Evolutionary conservation across 2,329 filamentous ascomycete species (phyloP), one percentile per base, ranked within the genome.

Genomic region (Aspergillus ochraceus): DNA sequence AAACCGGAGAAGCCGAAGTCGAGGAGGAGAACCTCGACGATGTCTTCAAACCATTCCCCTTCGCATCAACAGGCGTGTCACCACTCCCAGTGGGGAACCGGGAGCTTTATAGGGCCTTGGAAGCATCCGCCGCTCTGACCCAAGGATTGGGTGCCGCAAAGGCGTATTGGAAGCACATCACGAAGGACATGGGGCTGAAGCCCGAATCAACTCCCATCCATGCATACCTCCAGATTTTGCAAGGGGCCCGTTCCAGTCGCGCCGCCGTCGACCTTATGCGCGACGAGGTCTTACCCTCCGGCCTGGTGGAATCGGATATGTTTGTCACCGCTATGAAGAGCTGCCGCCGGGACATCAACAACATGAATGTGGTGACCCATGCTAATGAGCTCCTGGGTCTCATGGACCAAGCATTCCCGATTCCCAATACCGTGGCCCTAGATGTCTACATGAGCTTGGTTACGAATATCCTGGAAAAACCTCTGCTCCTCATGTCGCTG

Each of bases 151-250:
- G 83, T 14, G 76, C 84, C n/a, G 90, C 87, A n/a, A 76, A 84
- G 55, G 82, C 82, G 32, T 98, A 97, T 58, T 98, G 93, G 93
- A 80, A 88, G 19, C 71, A 88, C 6, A 79, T 97, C 59, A 90
- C 88, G 6, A 73, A 80, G 2, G 75, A 69, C 0, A 61, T 86
- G 71, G 76, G 77, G n/a, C 77, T 97, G 60, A 71, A 79, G 2
- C 92, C 94, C 0, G 93, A 97, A 8, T 71, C 68, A 79, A 9
- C 83, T 88, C 63, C 92, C 91, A 71, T 90, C 88, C 77, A 81
- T 87, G 80, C 82, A 64, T 88, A 91, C 68, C 80, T 97, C 17
- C 84, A 86, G 55, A 73, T 90, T 47, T 82, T 95, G 39, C 85
- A 87, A 54, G 74, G 83, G 36, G 86, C 85, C 47, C 88, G 89